Percentiles rank a stretch among this genome's conserved stretches.
Evolutionary conservation across 2,329 filamentous ascomycete genomes (phyloP).

Genomic region (Lojkania enalia): DNA sequence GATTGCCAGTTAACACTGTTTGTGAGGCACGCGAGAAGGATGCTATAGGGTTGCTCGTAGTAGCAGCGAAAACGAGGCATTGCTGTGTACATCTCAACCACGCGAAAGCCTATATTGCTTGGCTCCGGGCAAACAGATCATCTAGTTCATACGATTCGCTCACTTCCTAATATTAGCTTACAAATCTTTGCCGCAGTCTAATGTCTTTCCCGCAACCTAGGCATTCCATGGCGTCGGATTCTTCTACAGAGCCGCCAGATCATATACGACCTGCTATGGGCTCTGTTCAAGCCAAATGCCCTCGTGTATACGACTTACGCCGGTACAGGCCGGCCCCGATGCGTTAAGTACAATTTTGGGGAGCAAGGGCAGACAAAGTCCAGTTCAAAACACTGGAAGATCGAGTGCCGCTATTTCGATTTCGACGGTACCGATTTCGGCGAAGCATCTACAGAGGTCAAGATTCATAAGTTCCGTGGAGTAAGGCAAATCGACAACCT

Average conservation of each 20-base stretch:
- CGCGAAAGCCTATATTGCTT: too few relatives aligned
- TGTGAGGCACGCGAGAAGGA: too few relatives aligned
- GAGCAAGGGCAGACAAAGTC: conserved; percentile 5
- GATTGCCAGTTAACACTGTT: too few relatives aligned
- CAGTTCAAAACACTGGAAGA: conserved; percentile 8
- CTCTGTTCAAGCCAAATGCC: conserved; percentile 9
- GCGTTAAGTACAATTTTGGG: conserved; percentile 6
- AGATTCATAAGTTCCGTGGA: conserved; percentile 7
- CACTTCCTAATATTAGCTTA: too few relatives aligned
- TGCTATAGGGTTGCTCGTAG: too few relatives aligned
- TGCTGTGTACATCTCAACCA: too few relatives aligned
- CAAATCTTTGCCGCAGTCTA: too few relatives aligned
- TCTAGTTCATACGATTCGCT: too few relatives aligned
- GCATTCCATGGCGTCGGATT: too few relatives aligned
- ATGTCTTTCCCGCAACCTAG: too few relatives aligned
- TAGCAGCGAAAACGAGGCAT: too few relatives aligned
- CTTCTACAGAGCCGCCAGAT: conserved; percentile 10
- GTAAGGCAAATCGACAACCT: conserved; percentile 7
- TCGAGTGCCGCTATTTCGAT: conserved; percentile 8
- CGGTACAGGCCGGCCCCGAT: conserved; percentile 5
- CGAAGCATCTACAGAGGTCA: conserved; percentile 4
- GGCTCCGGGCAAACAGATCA: too few relatives aligned
- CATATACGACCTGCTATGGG: conserved; percentile 11
- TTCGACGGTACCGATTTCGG: conserved; percentile 9
- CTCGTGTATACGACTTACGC: conserved; percentile 9